A percentile compares a stretch with the other conserved stretches of the same genome.
These are phyloP conservation scores for Leccinum longicurvipes DNA, from an alignment of 768 basidiomycete genomes.

Conservation along the genomic window DNA sequence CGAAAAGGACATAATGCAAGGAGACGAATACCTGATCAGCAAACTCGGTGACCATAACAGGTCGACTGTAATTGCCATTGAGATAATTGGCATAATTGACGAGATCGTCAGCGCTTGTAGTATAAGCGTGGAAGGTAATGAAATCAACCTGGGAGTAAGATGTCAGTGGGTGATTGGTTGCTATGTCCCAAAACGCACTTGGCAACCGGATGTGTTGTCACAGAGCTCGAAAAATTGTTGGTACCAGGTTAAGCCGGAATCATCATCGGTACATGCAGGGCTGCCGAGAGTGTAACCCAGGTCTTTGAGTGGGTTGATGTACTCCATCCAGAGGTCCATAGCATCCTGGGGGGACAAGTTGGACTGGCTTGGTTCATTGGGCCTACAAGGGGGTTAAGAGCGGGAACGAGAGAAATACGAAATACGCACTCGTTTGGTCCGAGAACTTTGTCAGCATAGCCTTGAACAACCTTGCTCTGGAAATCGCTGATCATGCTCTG, in stretches of 20 bases:
- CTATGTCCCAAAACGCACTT: constrained; percentile 37
- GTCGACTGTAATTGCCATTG: constrained; percentile 39
- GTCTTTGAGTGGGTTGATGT: constrained; percentile 55
- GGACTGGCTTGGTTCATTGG: constrained; percentile 61
- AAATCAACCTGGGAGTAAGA: constrained; percentile 44
- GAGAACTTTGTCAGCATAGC: constrained; percentile 49
- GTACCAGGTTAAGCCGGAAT: constrained; percentile 64
- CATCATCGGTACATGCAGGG: constrained; percentile 66
- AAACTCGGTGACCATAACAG: constrained; percentile 64
- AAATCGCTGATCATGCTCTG: constrained; percentile 42
- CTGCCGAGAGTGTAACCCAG: constrained; percentile 57
- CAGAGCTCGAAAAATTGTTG: constrained; percentile 51
- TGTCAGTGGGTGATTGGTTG: not conserved
- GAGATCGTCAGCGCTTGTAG: constrained; percentile 42
- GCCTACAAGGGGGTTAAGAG: constrained; percentile 41
- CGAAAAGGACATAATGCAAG: not conserved
- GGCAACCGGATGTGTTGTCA: constrained; percentile 34
- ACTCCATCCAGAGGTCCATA: constrained; percentile 52
- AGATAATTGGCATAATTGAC: constrained; percentile 48
- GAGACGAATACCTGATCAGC: constrained; percentile 53
- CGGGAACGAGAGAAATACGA: not conserved
- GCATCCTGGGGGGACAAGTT: constrained; percentile 52
- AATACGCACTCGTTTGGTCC: constrained; percentile 72
- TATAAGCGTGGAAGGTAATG: constrained; percentile 71
- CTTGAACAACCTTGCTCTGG: constrained; percentile 39